Evolutionary conservation across 805 yeast species (phyloP), one percentile per base, ranked within the genome.

Genomic region (Hyphopichia homilentoma): DNA sequence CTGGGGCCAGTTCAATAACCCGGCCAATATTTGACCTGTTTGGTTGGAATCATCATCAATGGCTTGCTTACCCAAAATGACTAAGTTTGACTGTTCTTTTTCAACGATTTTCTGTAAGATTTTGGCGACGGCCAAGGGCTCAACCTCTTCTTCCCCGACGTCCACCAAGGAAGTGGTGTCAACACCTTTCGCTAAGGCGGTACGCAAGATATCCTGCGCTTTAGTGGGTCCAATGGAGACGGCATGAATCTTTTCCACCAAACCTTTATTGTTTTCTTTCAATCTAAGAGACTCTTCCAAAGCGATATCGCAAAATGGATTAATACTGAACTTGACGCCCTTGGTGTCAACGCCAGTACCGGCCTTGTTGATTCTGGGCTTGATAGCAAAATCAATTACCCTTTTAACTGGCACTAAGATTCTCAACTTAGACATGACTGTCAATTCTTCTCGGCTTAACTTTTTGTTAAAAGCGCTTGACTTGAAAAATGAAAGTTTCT

Each of bases 301-400:
- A 6, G 98, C 98, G 54, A 93, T 93, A 62, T 93, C 98, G 64
- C 95, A 93, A 61, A 93, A 93, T 35, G 99, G 98, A 58, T 93
- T 93, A 59, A 90, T 86, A 52, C 87, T 77, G 69, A 82, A 88
- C 65, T 90, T 90, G 45, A 86, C 85, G 36, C 96, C 97, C 42
- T 83, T 77, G 34, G 90, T 78, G 47, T 88, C 96, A 30, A 84
- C 79, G 5, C 93, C 95, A 7, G 87, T 81, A 30, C 78, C 79
- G 9, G 94, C 67, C 59, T 85, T 80, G 69, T 88, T 88, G 60
- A 90, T 81, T 50, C 97, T 75, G 29, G 98, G 98, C 61, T 84
- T 84, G 49, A 89, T 74, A 11, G 96, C 96, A 35, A 84, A 84
- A 62, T 93, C 98, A 50, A 93, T 82, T 32, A 89, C 97, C 43